These are phyloP conservation scores for Alternaria sp. DNA, from an alignment of 2,329 filamentous ascomycete species.

Conservation along the genomic window DNA sequence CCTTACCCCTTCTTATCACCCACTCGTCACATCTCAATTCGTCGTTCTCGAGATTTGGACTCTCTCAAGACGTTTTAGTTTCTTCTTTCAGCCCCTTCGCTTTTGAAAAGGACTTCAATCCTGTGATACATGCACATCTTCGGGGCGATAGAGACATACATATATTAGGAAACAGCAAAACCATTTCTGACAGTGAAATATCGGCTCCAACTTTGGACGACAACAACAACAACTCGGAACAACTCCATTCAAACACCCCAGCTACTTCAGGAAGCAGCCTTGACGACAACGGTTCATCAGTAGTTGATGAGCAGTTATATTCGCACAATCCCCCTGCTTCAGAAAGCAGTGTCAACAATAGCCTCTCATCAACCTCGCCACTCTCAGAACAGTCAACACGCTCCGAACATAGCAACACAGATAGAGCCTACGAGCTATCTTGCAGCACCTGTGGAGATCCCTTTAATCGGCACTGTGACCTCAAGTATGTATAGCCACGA, in stretches of 20 bases:
- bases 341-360: neutral
- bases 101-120: neutral
- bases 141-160: no score
- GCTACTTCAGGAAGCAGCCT: neutral
- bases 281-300: neutral
- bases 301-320: neutral
- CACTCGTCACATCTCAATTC: no score
- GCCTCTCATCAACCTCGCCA: neutral
- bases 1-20: no score
- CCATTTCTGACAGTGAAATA: neutral
- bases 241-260: neutral
- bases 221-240: neutral
- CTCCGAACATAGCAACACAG: accelerated
- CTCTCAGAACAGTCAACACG: neutral
- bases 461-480: neutral
- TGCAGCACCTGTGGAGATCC: neutral
- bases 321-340: neutral
- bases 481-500: neutral
- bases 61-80: neutral
- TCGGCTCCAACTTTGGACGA: neutral
- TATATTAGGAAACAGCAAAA: no score
- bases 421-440: no score
- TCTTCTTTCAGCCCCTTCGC: neutral
- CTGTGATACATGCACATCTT: neutral
- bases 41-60: neutral